phyloP scores from a whole-genome alignment of 2,329 filamentous ascomycete genomes.

The Diplodia scrobiculata region DNA sequence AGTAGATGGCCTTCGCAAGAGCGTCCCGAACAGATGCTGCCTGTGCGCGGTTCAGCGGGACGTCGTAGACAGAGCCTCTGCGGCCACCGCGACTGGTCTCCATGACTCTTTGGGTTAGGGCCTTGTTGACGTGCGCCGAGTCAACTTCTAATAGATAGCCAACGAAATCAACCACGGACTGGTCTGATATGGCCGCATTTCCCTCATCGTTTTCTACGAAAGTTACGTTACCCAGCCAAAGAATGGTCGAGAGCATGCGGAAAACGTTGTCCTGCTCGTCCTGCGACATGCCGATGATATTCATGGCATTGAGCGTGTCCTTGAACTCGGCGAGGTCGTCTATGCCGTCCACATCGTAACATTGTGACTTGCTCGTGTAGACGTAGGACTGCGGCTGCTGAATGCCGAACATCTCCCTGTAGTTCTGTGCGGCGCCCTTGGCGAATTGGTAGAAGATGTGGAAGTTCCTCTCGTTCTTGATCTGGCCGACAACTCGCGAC shows the following conservation, averaged over 20 bases:
- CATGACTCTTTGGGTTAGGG: conserved; percentile 85
- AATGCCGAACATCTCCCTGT: conserved; percentile 74
- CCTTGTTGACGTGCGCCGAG: conserved; percentile 75
- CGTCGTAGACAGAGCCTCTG: conserved; percentile 68
- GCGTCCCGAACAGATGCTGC: conserved; percentile 86
- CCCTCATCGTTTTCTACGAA: conserved; percentile 88
- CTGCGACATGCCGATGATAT: conserved; percentile 83
- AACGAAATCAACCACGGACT: conserved; percentile 90
- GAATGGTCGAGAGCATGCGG: conserved; percentile 84
- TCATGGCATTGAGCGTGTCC: conserved; percentile 93
- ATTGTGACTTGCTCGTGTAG: conserved; percentile 93
- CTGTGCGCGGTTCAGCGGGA: conserved; percentile 83
- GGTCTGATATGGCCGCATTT: conserved; percentile 82
- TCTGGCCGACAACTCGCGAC: conserved; percentile 91
- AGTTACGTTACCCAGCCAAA: conserved; percentile 93
- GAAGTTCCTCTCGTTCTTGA: conserved; percentile 93
- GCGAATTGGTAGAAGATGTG: conserved; percentile 99
- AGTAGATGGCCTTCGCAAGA: conserved; percentile 91
- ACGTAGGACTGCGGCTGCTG: conserved; percentile 90
- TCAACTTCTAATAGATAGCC: conserved; percentile 92
- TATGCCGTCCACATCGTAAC: conserved; percentile 89
- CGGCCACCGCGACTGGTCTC: conserved; percentile 68
- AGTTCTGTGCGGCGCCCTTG: conserved; percentile 73
- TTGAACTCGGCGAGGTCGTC: conserved; percentile 86
- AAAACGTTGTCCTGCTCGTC: conserved; percentile 94